Percentiles rank a stretch among this genome's conserved stretches.
These are phyloP conservation scores for Epichloe uncinata DNA, from an alignment of 2,329 filamentous ascomycete genomes.

Conservation along the genomic window DNA sequence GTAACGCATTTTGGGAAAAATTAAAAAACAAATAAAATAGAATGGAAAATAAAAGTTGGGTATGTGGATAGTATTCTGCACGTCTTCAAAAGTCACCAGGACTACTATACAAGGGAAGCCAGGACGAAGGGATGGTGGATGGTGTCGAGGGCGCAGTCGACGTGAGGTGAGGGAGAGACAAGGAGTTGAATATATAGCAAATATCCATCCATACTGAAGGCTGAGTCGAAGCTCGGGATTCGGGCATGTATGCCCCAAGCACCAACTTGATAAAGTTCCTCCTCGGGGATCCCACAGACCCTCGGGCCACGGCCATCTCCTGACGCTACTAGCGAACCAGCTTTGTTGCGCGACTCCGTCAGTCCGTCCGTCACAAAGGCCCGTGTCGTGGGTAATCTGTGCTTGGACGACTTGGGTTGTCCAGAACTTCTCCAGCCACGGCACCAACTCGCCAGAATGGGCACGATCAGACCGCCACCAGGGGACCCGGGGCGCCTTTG, in stretches of 20 bases:
- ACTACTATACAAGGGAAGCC: background rate
- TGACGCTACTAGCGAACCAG: background rate
- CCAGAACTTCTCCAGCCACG: background rate
- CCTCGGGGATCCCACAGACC: no score
- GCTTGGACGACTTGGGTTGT: background rate
- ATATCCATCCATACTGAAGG: background rate
- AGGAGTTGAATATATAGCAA: background rate
- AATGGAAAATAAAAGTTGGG: no score
- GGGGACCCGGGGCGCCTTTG: background rate
- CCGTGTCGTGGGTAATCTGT: background rate
- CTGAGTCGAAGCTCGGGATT: background rate
- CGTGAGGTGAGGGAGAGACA: background rate
- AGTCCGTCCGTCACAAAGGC: background rate
- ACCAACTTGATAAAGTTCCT: background rate
- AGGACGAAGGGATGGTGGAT: background rate
- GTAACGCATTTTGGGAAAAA: constrained; percentile 16
- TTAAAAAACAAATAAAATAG: no score
- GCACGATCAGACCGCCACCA: constrained; percentile 3
- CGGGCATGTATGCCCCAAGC: background rate
- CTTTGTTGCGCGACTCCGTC: background rate
- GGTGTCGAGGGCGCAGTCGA: background rate
- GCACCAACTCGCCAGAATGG: constrained; percentile 1
- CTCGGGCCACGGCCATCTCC: no score
- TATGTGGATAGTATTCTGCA: background rate
- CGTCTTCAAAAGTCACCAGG: background rate